A percentile compares a stretch with the other conserved stretches of the same genome.
Conservation (phyloP, 23 red algal species). For the Pyropia haitanensis region DNA sequence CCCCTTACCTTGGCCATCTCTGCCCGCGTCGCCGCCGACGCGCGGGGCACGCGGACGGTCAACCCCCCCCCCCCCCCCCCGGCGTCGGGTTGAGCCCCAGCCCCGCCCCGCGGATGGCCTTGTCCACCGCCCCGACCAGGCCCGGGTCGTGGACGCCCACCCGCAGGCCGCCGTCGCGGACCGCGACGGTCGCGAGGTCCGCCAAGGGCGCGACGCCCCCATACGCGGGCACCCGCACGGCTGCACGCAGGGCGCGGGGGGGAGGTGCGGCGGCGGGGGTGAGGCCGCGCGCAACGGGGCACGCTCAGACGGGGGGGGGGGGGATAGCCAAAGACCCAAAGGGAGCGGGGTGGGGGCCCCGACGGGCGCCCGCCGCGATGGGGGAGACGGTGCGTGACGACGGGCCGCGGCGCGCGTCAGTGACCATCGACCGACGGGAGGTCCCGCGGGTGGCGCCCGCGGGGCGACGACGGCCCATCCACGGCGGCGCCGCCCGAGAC, state of each 20-base stretch:
- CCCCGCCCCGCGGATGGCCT: conserved; percentile 61
- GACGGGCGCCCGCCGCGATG: too few species aligned
- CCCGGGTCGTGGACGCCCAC: conserved; percentile 60
- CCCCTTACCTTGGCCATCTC: too few species aligned
- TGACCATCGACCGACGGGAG: too few species aligned
- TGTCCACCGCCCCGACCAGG: conserved; percentile 30
- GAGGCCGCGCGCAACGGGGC: background rate
- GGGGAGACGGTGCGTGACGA: too few species aligned
- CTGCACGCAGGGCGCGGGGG: background rate
- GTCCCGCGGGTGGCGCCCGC: too few species aligned
- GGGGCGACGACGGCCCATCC: too few species aligned
- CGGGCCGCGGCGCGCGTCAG: too few species aligned
- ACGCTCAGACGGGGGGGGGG: background rate
- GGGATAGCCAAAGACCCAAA: background rate
- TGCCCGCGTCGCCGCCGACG: too few species aligned
- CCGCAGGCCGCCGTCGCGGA: conserved; percentile 52
- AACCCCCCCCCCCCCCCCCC: too few species aligned
- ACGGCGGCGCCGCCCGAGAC: too few species aligned
- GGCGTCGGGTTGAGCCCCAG: conserved; percentile 63
- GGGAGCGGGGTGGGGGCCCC: background rate
- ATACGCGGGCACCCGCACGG: conserved; percentile 46
- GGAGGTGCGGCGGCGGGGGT: background rate
- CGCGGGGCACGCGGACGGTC: too few species aligned
- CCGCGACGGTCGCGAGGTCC: conserved; percentile 67
- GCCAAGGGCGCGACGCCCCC: conserved; percentile 47